These are phyloP conservation scores for Boletus rex-veris DNA, from an alignment of 768 basidiomycete species.

Conservation along the genomic window DNA sequence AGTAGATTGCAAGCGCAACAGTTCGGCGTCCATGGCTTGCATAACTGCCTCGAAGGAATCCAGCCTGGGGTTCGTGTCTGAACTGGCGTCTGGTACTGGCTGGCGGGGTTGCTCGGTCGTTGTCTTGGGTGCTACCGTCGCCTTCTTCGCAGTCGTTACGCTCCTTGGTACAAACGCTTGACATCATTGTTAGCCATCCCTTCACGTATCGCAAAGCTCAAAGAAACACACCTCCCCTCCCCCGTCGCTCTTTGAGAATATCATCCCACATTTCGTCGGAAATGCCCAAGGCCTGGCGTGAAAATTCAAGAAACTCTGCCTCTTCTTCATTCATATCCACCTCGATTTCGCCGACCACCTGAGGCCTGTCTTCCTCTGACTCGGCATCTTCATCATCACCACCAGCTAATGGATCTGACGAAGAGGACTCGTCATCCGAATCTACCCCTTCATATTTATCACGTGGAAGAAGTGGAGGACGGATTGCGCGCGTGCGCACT, in stretches of 20 bases:
- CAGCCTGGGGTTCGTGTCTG: slow-evolving; percentile 61
- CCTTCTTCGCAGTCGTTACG: slow-evolving; percentile 5
- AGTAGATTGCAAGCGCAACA: slow-evolving; percentile 45
- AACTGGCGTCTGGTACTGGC: slow-evolving; percentile 36
- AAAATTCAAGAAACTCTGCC: slow-evolving; percentile 94
- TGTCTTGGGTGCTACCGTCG: slow-evolving; percentile 2
- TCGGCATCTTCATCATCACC: slow-evolving; percentile 50
- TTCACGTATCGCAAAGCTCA: neutral
- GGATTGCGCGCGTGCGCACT: slow-evolving; percentile 44
- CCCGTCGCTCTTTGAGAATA: slow-evolving; percentile 77
- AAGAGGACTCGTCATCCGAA: slow-evolving; percentile 84
- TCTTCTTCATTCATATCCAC: slow-evolving; percentile 91
- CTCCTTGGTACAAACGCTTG: slow-evolving; percentile 58
- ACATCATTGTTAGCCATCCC: slow-evolving; percentile 5
- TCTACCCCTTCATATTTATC: slow-evolving; percentile 90
- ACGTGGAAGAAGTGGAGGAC: slow-evolving; percentile 77
- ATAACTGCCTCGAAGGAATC: slow-evolving; percentile 96
- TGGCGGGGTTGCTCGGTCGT: slow-evolving; percentile 9
- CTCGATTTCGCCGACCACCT: slow-evolving; percentile 80
- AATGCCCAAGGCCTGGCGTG: slow-evolving; percentile 87
- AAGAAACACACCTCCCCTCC: slow-evolving; percentile 69
- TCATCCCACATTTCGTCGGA: slow-evolving; percentile 82
- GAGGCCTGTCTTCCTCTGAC: slow-evolving; percentile 77
- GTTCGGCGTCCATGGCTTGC: slow-evolving; percentile 89
- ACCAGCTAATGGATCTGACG: slow-evolving; percentile 45